Base-by-base conservation (phyloP, 2,329 filamentous ascomycete species). In the Corinectria fuckeliana region DNA sequence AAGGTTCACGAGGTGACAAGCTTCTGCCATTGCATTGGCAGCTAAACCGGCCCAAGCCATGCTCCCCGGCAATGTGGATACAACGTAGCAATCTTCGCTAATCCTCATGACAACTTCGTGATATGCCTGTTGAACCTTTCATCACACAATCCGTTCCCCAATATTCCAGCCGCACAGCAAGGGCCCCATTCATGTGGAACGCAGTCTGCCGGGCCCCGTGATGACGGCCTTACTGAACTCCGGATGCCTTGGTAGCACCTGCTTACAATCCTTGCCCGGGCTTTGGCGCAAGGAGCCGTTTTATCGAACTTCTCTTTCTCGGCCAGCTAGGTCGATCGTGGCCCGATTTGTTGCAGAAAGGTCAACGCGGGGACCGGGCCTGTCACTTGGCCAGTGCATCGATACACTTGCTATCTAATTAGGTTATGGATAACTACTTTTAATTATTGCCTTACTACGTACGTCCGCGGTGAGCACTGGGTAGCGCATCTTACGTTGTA, bases 361-460 rank as follows among this genome's bases (percentile, higher is more conserved):
- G 18, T 9, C 21, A 47, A 41, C 32, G 32, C 16, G 30, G 34
- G 28, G 39, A 16, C 21, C 23, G 18, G 36, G 38, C 25, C 30
- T 50, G 32, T 52, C 38, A 23, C 26, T 55, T 55, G 36, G 49
- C 9, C 50, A 47, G 23, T 55, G 44, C 50, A 45, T 54, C 20
- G 25, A 58, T 26, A 57, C 32, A 38, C n/a, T 16, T 23, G 28
- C 25, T 44, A 26, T 21, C 20, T 20, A 14, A 20, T 39, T 10
- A 6, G n/a, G n/a, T 10, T 10, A 32, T 23, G 30, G 14, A 25
- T 36, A 3, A 21, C 5, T 14, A 23, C 21, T 16, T 13, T 36
- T 36, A 18, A 9, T 36, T 36, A 18, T 18, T 16, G 10, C 32
- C 9, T 36, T 44, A 16, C 11, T 23, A 23, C 20, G 41, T 38